These are phyloP conservation scores for Ramularia endophylla DNA, from an alignment of 2,329 filamentous ascomycete genomes.

Conservation along the genomic window DNA sequence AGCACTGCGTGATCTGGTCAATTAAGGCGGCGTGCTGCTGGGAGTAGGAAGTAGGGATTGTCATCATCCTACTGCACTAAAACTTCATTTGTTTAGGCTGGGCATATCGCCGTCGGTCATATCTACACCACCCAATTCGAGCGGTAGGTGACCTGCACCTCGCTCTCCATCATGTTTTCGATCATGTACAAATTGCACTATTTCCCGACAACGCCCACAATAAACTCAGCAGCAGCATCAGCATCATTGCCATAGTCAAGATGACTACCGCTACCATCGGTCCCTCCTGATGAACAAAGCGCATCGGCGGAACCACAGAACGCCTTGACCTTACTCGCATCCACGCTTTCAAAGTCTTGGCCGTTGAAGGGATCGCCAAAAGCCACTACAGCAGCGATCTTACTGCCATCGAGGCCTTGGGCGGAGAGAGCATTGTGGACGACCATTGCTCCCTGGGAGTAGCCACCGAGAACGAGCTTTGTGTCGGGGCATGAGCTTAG, in stretches of 20 bases:
- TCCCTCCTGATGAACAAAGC: slow-evolving; percentile 18
- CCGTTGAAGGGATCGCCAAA: slow-evolving; percentile 27
- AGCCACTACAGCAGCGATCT: slow-evolving; percentile 23
- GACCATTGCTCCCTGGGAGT: slow-evolving; percentile 18
- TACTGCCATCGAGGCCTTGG: slow-evolving; percentile 16
- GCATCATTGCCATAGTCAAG: slow-evolving; percentile 20
- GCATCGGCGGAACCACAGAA: slow-evolving; percentile 20
- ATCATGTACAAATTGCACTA: no score
- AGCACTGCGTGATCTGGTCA: no score
- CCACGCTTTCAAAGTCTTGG: slow-evolving; percentile 20
- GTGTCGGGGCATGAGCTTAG: slow-evolving; percentile 17
- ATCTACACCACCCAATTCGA: no score
- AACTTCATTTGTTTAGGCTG: no score
- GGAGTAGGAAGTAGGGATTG: no score
- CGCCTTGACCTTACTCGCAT: slow-evolving; percentile 18
- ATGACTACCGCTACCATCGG: slow-evolving; percentile 18
- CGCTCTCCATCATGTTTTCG: no score
- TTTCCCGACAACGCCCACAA: slow-evolving; percentile 11
- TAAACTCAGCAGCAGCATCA: slow-evolving; percentile 20
- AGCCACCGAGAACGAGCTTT: slow-evolving; percentile 18
- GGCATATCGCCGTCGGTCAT: no score
- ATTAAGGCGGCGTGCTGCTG: no score
- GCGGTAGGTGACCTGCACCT: no score
- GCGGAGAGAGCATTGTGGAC: slow-evolving; percentile 16
- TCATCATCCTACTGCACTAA: no score